Evolutionary conservation across 2,329 filamentous ascomycete genomes (phyloP), one percentile per base, ranked within the genome.

Genomic region (Westerdykella ornata): DNA sequence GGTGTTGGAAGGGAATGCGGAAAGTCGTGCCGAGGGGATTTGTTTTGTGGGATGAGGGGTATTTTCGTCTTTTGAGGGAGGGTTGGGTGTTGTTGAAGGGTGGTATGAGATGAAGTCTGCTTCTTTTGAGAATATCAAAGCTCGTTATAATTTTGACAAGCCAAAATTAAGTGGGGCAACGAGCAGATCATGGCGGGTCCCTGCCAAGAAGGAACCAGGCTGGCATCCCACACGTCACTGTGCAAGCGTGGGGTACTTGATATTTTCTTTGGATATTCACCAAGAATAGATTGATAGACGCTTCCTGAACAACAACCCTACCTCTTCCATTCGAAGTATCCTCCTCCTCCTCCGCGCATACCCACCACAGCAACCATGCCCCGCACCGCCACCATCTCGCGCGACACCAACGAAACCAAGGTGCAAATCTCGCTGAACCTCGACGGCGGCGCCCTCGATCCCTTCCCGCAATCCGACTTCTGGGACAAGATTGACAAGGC

Each of bases 341-440:
- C 19, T 36, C 17, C 28, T 7, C 14, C 17, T 15, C 15, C 17
- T 36, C 38, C 7, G 16, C 26, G 16, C 37, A 15, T 13, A n/a
- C 11, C 26, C 19, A 42, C 31, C 17, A 42, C 37, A 37, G 42
- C 47, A 44, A 59, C 44, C 19, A 63, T 60, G 56, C 54, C 67
- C 42, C 85, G 90, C 62, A 87, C 83, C 67, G 82, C 87, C 38
- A 79, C 82, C 41, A 72, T 97, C 56, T 81, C 84, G 51, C 88
- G 92, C 65, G 84, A 90, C 69, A 98, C 92, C 60, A 97, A 97
- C 72, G 92, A 98, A 74, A 98, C 92, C 64, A 95, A 94, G 66
- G 94, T 98, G 68, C 82, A 92, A 64, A 76, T 97, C 49, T 86
- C 87, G 30, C 76, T 98, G 56, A 95, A 92, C 70, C 78, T 98